Percentiles rank a stretch among this genome's conserved stretches.
phyloP scores from a whole-genome alignment of 176 grass and related monocot genomes.

The Oryza rufipogon region DNA sequence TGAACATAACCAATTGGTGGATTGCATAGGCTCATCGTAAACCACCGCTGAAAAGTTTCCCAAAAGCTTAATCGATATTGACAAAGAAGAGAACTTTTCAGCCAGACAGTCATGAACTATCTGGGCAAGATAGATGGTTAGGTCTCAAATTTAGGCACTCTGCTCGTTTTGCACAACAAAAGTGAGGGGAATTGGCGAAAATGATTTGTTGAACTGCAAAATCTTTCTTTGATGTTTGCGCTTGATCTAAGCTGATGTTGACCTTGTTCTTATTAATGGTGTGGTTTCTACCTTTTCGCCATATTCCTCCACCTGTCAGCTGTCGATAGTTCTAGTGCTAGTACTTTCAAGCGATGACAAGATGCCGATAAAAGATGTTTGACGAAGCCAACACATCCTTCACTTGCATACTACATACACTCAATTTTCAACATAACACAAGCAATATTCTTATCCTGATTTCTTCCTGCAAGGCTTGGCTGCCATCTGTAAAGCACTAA shows the following conservation, averaged over 20 bases:
- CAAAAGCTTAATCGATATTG: not conserved
- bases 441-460: not conserved
- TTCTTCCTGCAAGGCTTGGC: not conserved
- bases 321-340: not conserved
- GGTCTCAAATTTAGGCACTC: not conserved
- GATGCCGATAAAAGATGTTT: not conserved
- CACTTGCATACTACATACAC: slow-evolving; percentile 1
- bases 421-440: slow-evolving; percentile 10
- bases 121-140: not conserved
- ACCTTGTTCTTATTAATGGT: slow-evolving; percentile 6
- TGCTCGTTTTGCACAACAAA: not conserved
- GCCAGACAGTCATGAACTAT: not conserved
- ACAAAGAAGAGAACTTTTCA: not conserved
- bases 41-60: not conserved
- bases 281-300: slow-evolving; percentile 3
- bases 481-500: not conserved
- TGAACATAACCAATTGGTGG: not conserved
- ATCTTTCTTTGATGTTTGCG: not conserved
- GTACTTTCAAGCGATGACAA: not conserved
- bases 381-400: not conserved
- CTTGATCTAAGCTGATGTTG: slow-evolving; percentile 37
- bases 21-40: not conserved
- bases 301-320: not conserved
- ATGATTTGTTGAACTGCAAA: not conserved
- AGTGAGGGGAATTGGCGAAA: not conserved